Evolutionary conservation across 2,329 filamentous ascomycete species (phyloP), one percentile per base, ranked within the genome.

Genomic region (Onygenales sp.): DNA sequence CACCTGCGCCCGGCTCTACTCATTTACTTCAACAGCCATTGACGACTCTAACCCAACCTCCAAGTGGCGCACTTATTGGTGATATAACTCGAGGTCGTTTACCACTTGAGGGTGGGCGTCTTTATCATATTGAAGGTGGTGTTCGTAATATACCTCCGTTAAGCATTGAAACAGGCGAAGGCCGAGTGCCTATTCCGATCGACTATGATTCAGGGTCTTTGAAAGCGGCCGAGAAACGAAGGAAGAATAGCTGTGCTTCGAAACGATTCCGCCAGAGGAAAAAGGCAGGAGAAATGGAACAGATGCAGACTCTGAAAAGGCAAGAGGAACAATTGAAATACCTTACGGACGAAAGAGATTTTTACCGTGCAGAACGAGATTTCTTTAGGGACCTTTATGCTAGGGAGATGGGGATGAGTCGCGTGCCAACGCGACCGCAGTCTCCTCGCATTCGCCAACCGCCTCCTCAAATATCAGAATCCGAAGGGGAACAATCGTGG

Each of bases 241-340:
- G 68, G 56, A 70, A 70, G 2, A 73, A 73, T 60, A 72, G 71
- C 50, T 65, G 69, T 51, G 71, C 71, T 2, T 73, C 70, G 2
- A 62, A 69, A 46, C 59, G 71, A 21, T 72, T 72, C 55, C 68
- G 71, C 38, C 68, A 72, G 43, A 65, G 70, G 32, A 73, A 73
- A 54, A 65, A 69, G 43, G 54, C 50, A 17, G 69, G 67, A 21
- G 70, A 72, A 52, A 59, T 66, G 55, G 69, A 70, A 54, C 65
- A 72, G 53, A 66, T 69, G 54, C 66, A 70, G 56, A 68, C 65
- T 13, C 61, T 72, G 27, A 61, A 59, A 7, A 61, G 64, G 10
- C 65, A 70, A 50, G 61, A 53, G 33, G 66, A 72, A 17, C 64
- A 72, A 41, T 60, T 72, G n/a, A 68, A 61, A 10, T 52, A 54